Conservation (phyloP, 306 rosid species). For the Vigna hirtella region DNA sequence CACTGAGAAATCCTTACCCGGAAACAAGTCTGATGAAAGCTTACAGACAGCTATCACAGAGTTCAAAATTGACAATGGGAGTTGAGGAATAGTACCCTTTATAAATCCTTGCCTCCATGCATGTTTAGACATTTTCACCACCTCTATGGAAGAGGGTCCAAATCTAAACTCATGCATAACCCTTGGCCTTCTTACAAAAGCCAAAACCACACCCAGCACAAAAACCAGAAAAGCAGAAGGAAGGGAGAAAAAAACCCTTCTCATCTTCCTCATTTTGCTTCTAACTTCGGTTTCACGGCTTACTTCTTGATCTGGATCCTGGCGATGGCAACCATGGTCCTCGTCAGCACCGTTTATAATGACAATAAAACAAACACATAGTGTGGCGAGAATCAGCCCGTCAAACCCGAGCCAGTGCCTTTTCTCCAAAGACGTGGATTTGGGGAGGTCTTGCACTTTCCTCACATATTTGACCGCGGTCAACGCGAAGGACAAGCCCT, state of each 20-base stretch:
- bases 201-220: slow-evolving; percentile 63
- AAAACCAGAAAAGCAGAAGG: slow-evolving; percentile 78
- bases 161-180: slow-evolving; percentile 60
- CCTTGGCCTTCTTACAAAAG: slow-evolving; percentile 61
- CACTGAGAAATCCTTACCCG: slow-evolving; percentile 62
- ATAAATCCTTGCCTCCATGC: slow-evolving; percentile 82
- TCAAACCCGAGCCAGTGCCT: slow-evolving; percentile 74
- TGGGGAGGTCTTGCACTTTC: slow-evolving; percentile 59
- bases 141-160: slow-evolving; percentile 68
- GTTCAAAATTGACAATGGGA: slow-evolving; percentile 73
- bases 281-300: not conserved
- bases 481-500: slow-evolving; percentile 74
- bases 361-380: slow-evolving; percentile 64
- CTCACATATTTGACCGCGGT: slow-evolving; percentile 70
- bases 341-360: slow-evolving; percentile 72
- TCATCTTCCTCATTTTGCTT: not conserved
- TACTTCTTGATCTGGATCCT: not conserved
- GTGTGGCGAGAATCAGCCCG: slow-evolving; percentile 68
- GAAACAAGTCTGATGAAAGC: slow-evolving; percentile 71
- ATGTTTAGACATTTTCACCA: slow-evolving; percentile 57
- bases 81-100: slow-evolving; percentile 81
- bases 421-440: slow-evolving; percentile 50
- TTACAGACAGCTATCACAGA: slow-evolving; percentile 78
- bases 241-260: slow-evolving; percentile 53
- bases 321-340: not conserved